Conservation (phyloP, 2,329 filamentous ascomycete species). For the Cucurbitaria berberidis region DNA sequence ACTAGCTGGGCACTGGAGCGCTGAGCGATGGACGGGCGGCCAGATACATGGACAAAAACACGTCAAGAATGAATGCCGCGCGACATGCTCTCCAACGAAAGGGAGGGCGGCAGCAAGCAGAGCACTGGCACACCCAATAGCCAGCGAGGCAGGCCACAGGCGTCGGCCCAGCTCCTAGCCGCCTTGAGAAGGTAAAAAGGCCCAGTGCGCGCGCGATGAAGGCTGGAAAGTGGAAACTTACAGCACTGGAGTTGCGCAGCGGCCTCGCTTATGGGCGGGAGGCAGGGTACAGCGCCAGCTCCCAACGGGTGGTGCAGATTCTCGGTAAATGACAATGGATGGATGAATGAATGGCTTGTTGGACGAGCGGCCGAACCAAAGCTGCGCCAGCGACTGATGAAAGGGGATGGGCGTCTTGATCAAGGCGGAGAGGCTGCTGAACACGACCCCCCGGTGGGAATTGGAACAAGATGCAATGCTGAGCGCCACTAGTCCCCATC, state of each 20-base stretch:
- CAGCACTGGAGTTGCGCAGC: background rate
- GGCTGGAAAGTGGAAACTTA: constrained; percentile 4
- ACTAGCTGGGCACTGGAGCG: background rate
- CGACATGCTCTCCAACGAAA: background rate
- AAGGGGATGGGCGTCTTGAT: background rate
- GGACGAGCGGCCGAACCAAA: constrained; percentile 13
- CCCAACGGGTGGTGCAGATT: constrained; percentile 9
- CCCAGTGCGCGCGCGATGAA: constrained; percentile 21
- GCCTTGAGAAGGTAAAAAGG: constrained; percentile 27
- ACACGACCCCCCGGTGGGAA: background rate
- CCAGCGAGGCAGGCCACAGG: background rate
- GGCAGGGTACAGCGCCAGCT: background rate
- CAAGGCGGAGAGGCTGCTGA: constrained; percentile 6
- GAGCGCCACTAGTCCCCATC: background rate
- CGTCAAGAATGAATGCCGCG: constrained; percentile 26
- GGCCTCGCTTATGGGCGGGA: constrained; percentile 23
- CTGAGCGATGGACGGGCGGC: constrained; percentile 1
- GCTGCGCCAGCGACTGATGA: constrained; percentile 10
- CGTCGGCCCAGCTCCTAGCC: constrained; percentile 21
- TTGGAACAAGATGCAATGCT: background rate
- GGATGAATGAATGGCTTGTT: too few species aligned
- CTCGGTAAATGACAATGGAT: constrained; percentile 9
- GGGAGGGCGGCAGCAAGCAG: constrained; percentile 2
- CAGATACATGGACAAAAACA: constrained; percentile 14
- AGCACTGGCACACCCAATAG: too few species aligned